Evolutionary conservation across 2,329 filamentous ascomycete species (phyloP).

Genomic region (Diaporthe eres): DNA sequence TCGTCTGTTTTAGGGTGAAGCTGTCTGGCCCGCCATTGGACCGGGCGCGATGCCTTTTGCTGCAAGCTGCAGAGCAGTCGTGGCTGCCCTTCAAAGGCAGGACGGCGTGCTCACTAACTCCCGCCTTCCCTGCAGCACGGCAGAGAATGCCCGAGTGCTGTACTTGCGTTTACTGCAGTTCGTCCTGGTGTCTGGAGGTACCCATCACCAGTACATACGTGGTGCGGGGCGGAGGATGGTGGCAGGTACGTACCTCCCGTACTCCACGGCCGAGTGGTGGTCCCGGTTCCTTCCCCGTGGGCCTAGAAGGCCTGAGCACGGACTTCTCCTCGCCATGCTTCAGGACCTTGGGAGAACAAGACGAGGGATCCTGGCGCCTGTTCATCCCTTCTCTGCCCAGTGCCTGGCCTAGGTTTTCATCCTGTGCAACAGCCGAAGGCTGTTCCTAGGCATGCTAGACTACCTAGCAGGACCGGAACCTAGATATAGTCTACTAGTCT

Average conservation of each 20-base stretch:
- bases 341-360: conserved; percentile 7
- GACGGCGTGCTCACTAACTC: conserved; percentile 20
- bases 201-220: not conserved
- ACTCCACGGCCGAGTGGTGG: not conserved
- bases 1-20: conserved; percentile 34
- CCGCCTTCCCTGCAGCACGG: conserved; percentile 23
- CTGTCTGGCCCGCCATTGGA: conserved; percentile 37
- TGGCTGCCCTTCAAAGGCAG: conserved; percentile 42
- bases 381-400: conserved; percentile 33
- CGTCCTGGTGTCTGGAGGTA: not conserved
- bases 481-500: not conserved
- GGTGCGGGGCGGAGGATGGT: not conserved
- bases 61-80: conserved; percentile 43
- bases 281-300: conserved; percentile 3
- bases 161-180: not conserved
- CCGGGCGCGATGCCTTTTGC: conserved; percentile 34
- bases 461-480: no score
- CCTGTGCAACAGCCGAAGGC: not conserved
- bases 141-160: not conserved
- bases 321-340: not conserved
- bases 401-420: conserved; percentile 20
- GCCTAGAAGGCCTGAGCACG: conserved; percentile 27
- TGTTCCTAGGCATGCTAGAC: not conserved
- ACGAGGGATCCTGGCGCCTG: conserved; percentile 22
- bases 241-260: not conserved